Percentiles rank a stretch among this genome's conserved stretches.
Conservation (phyloP, 352 stramenopile species). For the Discostella stelligera region DNA sequence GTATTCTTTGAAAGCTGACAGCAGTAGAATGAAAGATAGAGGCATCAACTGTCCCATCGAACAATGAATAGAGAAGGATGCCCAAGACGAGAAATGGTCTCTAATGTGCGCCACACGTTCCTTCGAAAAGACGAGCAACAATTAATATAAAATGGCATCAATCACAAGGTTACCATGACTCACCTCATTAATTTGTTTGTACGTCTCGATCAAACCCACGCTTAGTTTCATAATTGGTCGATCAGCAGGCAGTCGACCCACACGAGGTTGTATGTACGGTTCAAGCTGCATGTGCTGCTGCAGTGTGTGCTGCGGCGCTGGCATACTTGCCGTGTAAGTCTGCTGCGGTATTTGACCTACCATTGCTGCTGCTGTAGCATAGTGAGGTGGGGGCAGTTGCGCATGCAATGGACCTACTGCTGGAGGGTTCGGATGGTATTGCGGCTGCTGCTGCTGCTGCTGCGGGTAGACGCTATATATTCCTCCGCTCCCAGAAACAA, state of each 20-base stretch:
- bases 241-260: slow-evolving; percentile 52
- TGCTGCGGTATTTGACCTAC: slow-evolving; percentile 4
- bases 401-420: slow-evolving; percentile 22
- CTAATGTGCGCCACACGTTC: not conserved
- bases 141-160: not conserved
- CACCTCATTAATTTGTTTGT: slow-evolving; percentile 94
- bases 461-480: slow-evolving; percentile 4
- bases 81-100: not conserved
- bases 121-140: not conserved
- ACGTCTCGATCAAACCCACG: slow-evolving; percentile 92
- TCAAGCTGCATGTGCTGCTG: slow-evolving; percentile 21
- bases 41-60: not conserved
- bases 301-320: slow-evolving; percentile 7
- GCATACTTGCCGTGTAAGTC: slow-evolving; percentile 1
- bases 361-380: slow-evolving; percentile 3
- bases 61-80: not conserved
- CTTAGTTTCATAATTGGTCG: slow-evolving; percentile 88
- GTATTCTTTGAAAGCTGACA: not conserved
- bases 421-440: slow-evolving; percentile 11
- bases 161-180: not conserved
- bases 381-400: slow-evolving; percentile 17
- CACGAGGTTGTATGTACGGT: slow-evolving; percentile 21
- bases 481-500: not conserved
- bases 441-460: not conserved
- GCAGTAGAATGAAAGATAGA: not conserved